A percentile compares a stretch with the other conserved stretches of the same genome.
Conservation (phyloP, 306 rosid species). For the Cyclanthera cordifolia region DNA sequence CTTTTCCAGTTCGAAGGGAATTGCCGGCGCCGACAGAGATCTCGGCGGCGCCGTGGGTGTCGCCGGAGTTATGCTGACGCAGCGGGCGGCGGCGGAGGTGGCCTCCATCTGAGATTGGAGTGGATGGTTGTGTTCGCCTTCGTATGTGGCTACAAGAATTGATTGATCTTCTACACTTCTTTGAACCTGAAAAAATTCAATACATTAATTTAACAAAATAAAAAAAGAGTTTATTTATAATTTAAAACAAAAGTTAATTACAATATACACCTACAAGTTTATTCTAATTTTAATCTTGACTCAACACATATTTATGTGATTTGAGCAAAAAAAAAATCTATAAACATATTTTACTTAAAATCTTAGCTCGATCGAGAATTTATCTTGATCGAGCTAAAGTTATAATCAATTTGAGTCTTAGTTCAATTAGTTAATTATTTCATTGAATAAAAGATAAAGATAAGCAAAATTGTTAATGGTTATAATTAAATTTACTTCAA, state of each 20-base stretch:
- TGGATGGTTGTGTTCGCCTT: constrained; percentile 94
- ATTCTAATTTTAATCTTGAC: no score
- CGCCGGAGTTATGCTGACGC: constrained; percentile 26
- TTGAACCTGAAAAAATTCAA: constrained; percentile 49
- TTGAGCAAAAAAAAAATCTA: no score
- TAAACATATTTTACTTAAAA: no score
- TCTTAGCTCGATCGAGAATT: no score
- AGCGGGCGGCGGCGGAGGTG: constrained; percentile 36
- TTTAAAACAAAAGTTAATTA: background rate
- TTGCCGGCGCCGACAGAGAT: constrained; percentile 27
- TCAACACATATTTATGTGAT: no score
- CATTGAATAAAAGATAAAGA: no score
- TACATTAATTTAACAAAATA: background rate
- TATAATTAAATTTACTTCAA: no score
- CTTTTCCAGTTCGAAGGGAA: constrained; percentile 50
- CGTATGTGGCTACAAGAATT: constrained; percentile 76
- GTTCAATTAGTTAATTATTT: no score
- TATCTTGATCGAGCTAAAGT: no score
- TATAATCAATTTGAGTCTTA: no score
- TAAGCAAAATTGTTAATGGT: no score
- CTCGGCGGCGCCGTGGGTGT: constrained; percentile 32
- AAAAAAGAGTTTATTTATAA: background rate
- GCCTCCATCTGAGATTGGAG: constrained; percentile 44
- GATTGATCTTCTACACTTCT: constrained; percentile 94
- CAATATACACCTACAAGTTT: no score